Conservation (phyloP, 805 yeast species). For the Debaryomyces castellii region DNA sequence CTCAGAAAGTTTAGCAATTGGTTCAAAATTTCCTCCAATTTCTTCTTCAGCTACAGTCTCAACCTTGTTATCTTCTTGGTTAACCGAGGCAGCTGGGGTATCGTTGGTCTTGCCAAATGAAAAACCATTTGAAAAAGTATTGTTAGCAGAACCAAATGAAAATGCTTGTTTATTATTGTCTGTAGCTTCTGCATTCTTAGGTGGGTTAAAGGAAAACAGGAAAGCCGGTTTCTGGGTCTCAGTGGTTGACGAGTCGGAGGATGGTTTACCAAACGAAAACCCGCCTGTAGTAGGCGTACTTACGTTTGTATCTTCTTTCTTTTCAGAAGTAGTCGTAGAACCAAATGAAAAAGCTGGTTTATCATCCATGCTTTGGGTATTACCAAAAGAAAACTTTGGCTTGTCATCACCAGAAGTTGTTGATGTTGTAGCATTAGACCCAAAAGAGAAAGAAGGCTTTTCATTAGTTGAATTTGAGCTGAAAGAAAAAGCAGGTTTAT, state of each 20-base stretch:
- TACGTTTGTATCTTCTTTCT: slow-evolving; percentile 2
- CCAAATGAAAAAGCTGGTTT: slow-evolving; percentile 27
- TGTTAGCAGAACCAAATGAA: slow-evolving; percentile 10
- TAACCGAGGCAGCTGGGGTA: slow-evolving; percentile 14
- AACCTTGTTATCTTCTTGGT: slow-evolving; percentile 11
- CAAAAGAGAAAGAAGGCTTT: slow-evolving; percentile 23
- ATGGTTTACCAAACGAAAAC: neutral
- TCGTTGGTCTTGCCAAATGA: slow-evolving; percentile 9
- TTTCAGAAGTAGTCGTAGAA: slow-evolving; percentile 15
- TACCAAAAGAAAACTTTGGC: slow-evolving; percentile 20
- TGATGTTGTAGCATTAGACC: slow-evolving; percentile 6
- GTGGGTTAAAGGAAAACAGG: slow-evolving; percentile 24
- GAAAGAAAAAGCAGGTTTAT: slow-evolving; percentile 18
- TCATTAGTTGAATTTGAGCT: slow-evolving; percentile 14
- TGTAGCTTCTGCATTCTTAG: neutral
- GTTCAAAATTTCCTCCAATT: slow-evolving; percentile 46
- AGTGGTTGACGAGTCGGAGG: slow-evolving; percentile 4
- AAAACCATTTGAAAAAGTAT: neutral
- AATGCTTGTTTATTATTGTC: slow-evolving; percentile 9
- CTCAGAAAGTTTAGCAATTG: slow-evolving; percentile 31
- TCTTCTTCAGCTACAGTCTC: slow-evolving; percentile 44
- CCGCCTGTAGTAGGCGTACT: neutral
- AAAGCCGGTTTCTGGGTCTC: slow-evolving; percentile 15
- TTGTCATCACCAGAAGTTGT: slow-evolving; percentile 9
- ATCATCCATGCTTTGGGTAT: slow-evolving; percentile 4